These are phyloP conservation scores for Colletotrichum ledebouriae DNA, from an alignment of 2,329 filamentous ascomycete genomes.

Conservation along the genomic window DNA sequence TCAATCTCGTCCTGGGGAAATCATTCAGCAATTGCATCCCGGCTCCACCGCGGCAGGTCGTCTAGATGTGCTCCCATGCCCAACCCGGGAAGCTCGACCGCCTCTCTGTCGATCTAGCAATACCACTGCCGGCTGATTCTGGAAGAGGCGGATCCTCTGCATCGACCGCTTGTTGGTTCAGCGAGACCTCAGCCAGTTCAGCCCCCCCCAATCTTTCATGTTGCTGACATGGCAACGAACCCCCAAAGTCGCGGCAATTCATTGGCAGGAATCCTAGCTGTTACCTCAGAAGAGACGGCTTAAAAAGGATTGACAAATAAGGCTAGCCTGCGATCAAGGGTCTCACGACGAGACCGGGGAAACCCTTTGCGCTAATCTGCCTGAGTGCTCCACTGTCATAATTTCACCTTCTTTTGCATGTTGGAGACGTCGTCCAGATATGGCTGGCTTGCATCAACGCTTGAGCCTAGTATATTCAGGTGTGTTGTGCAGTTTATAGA, in stretches of 20 bases:
- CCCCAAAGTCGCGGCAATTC: constrained; percentile 4
- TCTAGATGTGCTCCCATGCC: constrained; percentile 2
- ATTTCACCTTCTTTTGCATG: no score
- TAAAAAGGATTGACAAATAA: constrained; percentile 17
- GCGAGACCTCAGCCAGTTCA: constrained; percentile 2
- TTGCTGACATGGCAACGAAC: constrained; percentile 18
- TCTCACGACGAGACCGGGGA: no score
- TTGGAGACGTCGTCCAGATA: no score
- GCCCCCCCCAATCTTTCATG: not conserved
- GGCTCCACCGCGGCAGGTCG: constrained; percentile 6
- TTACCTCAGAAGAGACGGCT: constrained; percentile 2
- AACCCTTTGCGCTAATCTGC: no score
- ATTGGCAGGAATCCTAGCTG: not conserved
- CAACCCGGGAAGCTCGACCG: constrained; percentile 5
- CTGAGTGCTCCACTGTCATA: no score
- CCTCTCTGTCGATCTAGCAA: constrained; percentile 10
- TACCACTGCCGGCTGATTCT: constrained; percentile 24
- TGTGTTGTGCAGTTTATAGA: no score
- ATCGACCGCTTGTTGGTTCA: constrained; percentile 22
- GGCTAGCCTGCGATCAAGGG: not conserved
- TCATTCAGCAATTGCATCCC: constrained; percentile 3
- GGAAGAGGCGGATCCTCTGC: not conserved
- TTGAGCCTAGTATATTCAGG: no score
- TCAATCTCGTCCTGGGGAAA: constrained; percentile 28
- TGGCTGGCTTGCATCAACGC: no score